Conservation (phyloP, 352 stramenopile species). For the Sclerospora graminicola region DNA sequence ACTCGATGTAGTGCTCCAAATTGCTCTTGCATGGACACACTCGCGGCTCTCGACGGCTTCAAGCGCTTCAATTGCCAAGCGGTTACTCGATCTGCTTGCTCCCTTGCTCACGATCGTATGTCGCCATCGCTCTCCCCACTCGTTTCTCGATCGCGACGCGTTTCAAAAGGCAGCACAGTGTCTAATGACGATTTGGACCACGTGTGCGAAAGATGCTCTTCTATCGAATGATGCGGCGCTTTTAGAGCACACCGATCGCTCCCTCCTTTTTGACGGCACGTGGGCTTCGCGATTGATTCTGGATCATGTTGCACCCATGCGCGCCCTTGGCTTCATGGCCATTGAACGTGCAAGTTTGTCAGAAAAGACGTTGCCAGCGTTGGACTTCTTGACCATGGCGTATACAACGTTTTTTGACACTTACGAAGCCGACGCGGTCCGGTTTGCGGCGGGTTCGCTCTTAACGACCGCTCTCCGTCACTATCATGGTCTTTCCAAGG, state of each 20-base stretch:
- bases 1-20: constrained; percentile 30
- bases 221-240: constrained; percentile 8
- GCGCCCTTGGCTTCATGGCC: constrained; percentile 33
- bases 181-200: constrained; percentile 23
- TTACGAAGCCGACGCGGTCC: constrained; percentile 44
- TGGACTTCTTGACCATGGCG: no score
- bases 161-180: constrained; percentile 30
- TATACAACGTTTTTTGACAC: constrained; percentile 37
- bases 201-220: constrained; percentile 15
- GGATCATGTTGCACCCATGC: constrained; percentile 37
- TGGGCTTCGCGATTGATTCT: constrained; percentile 53
- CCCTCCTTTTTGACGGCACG: constrained; percentile 25
- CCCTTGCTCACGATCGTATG: constrained; percentile 38
- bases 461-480: constrained; percentile 22
- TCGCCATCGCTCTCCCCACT: constrained; percentile 41
- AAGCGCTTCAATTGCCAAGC: constrained; percentile 27
- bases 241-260: constrained; percentile 26
- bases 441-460: constrained; percentile 26
- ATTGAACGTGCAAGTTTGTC: constrained; percentile 6
- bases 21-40: no score
- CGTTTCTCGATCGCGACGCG: constrained; percentile 34
- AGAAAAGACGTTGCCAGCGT: no score
- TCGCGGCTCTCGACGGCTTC: constrained; percentile 12
- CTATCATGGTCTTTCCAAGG: no score
- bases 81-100: constrained; percentile 26